Conservation (phyloP, 305 asterid genomes). For the Fraxinus greggii region DNA sequence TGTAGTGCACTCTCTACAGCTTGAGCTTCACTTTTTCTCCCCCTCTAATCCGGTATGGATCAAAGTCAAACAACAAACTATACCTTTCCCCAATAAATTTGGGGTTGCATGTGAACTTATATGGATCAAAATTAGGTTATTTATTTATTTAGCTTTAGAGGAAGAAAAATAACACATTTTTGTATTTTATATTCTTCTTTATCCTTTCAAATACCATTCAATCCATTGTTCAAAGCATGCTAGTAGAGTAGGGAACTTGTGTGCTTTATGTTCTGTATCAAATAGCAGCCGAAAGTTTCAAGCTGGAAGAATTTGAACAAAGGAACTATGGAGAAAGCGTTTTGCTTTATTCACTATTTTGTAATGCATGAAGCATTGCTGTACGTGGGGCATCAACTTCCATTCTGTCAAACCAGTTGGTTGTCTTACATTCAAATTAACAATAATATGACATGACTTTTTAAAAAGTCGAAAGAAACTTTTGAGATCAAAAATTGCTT, state of each 20-base stretch:
- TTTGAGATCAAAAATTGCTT: not conserved
- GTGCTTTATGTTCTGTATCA: not conserved
- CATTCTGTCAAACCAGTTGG: not conserved
- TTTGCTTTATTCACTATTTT: not conserved
- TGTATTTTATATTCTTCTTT: not conserved
- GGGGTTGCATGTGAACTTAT: not conserved
- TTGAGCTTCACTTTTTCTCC: conserved; percentile 12
- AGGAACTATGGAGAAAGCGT: not conserved
- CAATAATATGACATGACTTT: not conserved
- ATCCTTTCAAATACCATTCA: not conserved
- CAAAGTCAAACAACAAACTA: not conserved
- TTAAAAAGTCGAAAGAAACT: not conserved
- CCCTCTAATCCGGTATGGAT: not conserved
- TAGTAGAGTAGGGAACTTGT: not conserved
- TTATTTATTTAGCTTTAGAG: not conserved
- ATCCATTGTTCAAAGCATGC: not conserved
- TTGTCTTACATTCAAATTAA: not conserved
- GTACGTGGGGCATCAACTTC: not conserved
- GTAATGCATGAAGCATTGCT: not conserved
- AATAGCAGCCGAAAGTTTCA: not conserved
- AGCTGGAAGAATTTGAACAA: not conserved
- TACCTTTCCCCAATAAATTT: not conserved
- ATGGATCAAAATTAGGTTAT: not conserved
- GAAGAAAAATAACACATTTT: not conserved
- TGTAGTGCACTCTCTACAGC: conserved; percentile 51